phyloP scores from a whole-genome alignment of 371 early-diverging fungal species.

The Smittium culicis region DNA sequence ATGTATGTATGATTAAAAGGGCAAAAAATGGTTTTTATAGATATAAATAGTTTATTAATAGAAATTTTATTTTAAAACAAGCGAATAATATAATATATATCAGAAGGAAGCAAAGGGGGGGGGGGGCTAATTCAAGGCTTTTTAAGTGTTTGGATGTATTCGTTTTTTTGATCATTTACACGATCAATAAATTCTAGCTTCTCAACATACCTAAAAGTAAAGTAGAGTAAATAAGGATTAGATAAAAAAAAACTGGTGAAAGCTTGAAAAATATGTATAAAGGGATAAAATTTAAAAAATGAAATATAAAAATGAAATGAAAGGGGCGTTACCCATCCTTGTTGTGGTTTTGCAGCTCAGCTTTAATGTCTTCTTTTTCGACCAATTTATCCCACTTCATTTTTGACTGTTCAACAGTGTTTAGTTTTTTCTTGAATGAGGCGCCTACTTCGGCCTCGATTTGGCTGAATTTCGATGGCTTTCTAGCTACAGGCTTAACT shows the following conservation, averaged over 20 bases:
- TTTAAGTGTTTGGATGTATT: conserved; percentile 14
- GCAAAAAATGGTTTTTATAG: too few relatives aligned
- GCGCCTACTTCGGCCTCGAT: conserved; percentile 24
- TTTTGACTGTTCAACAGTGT: conserved; percentile 29
- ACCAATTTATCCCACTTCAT: conserved; percentile 29
- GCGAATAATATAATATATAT: too few relatives aligned
- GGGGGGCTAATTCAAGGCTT: too few relatives aligned
- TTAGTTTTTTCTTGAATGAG: conserved; percentile 21
- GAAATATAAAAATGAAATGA: not conserved
- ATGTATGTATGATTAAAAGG: too few relatives aligned
- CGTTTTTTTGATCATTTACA: conserved; percentile 23
- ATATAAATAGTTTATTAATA: too few relatives aligned
- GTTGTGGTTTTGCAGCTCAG: conserved; percentile 25
- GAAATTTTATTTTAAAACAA: too few relatives aligned
- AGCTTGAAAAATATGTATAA: too few relatives aligned
- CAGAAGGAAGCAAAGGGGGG: too few relatives aligned
- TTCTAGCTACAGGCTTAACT: not conserved
- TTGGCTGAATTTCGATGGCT: conserved; percentile 28
- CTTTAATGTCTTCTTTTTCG: conserved; percentile 24
- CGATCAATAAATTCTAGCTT: conserved; percentile 26
- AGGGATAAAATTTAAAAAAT: too few relatives aligned
- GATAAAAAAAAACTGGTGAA: not conserved
- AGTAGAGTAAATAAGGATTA: not conserved
- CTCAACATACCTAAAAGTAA: conserved; percentile 22
- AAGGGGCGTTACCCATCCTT: conserved; percentile 25